A percentile compares a stretch with the other conserved stretches of the same genome.
phyloP scores from a whole-genome alignment of 495 filamentous ascomycete species.

The Astrocystis sublimbata region DNA sequence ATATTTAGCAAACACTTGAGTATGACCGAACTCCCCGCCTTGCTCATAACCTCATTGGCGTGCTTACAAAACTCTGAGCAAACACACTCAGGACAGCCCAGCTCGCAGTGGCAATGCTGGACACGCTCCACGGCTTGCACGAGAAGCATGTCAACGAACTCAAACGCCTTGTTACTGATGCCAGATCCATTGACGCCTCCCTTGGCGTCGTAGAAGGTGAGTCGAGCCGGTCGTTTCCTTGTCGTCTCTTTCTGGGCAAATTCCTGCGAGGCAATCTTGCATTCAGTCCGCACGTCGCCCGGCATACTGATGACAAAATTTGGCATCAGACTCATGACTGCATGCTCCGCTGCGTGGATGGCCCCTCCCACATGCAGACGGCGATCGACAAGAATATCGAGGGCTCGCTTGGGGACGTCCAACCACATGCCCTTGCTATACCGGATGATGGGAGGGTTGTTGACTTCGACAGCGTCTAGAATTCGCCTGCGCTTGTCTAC shows the following conservation, averaged over 20 bases:
- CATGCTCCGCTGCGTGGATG: conserved; percentile 94
- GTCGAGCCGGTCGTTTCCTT: conserved; percentile 82
- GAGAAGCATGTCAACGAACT: conserved; percentile 81
- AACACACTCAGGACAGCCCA: conserved; percentile 86
- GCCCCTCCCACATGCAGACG: conserved; percentile 81
- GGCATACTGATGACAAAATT: conserved; percentile 85
- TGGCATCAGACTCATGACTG: conserved; percentile 80
- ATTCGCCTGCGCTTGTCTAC: conserved; percentile 78
- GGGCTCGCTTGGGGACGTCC: conserved; percentile 76
- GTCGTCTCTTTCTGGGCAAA: conserved; percentile 62
- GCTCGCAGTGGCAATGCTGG: conserved; percentile 64
- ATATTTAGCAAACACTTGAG: conserved; percentile 70
- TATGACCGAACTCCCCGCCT: conserved; percentile 80
- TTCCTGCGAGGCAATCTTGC: conserved; percentile 76
- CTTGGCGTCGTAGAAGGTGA: conserved; percentile 95
- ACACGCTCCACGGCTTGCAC: conserved; percentile 77
- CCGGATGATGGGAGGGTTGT: conserved; percentile 87
- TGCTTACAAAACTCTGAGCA: conserved; percentile 84
- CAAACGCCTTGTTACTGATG: conserved; percentile 88
- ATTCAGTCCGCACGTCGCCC: conserved; percentile 89
- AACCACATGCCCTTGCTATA: conserved; percentile 94
- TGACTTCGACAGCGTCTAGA: conserved; percentile 88
- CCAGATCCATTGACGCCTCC: conserved; percentile 81
- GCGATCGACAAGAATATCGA: conserved; percentile 72
- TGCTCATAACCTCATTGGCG: conserved; percentile 89